phyloP scores from a whole-genome alignment of 2,329 filamentous ascomycete species.

The Colletotrichum aenigma region DNA sequence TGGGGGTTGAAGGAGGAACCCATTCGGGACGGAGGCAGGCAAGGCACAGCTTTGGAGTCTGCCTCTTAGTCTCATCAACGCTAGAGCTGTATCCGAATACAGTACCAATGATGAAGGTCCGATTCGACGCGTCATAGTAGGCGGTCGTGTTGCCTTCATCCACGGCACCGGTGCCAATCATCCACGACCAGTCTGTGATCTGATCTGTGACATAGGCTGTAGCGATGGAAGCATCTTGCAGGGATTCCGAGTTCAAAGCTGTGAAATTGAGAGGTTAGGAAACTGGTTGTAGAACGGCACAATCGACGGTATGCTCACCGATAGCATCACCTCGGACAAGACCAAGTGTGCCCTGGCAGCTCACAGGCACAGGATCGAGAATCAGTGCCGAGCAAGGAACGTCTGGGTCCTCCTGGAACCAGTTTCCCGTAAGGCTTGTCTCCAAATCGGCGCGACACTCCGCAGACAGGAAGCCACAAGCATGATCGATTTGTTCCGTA shows the following conservation, averaged over 20 bases:
- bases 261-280: background rate
- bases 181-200: background rate
- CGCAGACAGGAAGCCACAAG: background rate
- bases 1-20: background rate
- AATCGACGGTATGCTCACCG: background rate
- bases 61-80: background rate
- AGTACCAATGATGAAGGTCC: background rate
- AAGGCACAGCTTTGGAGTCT: background rate
- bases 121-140: background rate
- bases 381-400: background rate
- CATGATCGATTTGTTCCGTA: background rate
- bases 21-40: background rate
- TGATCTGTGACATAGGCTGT: background rate
- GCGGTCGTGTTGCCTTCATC: background rate
- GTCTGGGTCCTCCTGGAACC: background rate
- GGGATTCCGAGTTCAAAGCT: background rate
- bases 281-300: background rate
- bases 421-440: background rate
- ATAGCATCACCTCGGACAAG: background rate
- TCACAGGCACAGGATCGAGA: background rate
- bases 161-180: background rate
- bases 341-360: background rate
- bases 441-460: background rate
- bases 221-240: background rate
- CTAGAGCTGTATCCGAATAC: background rate